Evolutionary conservation across 768 basidiomycete genomes (phyloP).

Genomic region (Mycena sanguinolenta): DNA sequence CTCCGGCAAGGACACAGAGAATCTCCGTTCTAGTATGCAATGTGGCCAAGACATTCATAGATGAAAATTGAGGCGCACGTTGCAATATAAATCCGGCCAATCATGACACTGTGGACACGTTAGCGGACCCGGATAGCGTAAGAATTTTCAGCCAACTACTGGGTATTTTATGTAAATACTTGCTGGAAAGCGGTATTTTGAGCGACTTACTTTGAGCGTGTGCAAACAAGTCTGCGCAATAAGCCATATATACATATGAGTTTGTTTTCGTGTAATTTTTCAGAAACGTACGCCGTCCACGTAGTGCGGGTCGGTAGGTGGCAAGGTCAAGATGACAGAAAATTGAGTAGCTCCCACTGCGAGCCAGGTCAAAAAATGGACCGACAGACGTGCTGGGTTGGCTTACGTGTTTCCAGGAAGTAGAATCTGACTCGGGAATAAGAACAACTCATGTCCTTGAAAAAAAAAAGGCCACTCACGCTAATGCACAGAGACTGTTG

Average conservation of each 20-base stretch:
- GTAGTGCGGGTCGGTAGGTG: too few relatives aligned
- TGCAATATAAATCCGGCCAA: constrained; percentile 2
- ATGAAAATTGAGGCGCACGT: background rate
- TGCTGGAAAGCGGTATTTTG: background rate
- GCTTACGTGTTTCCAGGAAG: constrained; percentile 25
- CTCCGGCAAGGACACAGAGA: constrained; percentile 13
- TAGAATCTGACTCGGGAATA: constrained; percentile 17
- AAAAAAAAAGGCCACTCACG: background rate
- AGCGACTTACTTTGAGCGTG: background rate
- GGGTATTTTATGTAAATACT: background rate
- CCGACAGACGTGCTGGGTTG: too few relatives aligned
- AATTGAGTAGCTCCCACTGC: constrained; percentile 20
- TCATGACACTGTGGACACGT: background rate
- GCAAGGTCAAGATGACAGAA: background rate
- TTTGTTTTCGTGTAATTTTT: too few relatives aligned
- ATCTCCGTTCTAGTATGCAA: constrained; percentile 14
- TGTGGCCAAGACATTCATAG: background rate
- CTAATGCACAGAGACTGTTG: constrained; percentile 12
- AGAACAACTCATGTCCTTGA: background rate
- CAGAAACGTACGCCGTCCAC: too few relatives aligned
- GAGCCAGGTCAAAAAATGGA: background rate
- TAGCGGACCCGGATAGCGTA: background rate
- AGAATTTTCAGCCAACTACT: constrained; percentile 3
- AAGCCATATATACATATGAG: too few relatives aligned
- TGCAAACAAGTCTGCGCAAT: too few relatives aligned